phyloP scores from a whole-genome alignment of 768 basidiomycete genomes.

The Pisolithus tinctorius region DNA sequence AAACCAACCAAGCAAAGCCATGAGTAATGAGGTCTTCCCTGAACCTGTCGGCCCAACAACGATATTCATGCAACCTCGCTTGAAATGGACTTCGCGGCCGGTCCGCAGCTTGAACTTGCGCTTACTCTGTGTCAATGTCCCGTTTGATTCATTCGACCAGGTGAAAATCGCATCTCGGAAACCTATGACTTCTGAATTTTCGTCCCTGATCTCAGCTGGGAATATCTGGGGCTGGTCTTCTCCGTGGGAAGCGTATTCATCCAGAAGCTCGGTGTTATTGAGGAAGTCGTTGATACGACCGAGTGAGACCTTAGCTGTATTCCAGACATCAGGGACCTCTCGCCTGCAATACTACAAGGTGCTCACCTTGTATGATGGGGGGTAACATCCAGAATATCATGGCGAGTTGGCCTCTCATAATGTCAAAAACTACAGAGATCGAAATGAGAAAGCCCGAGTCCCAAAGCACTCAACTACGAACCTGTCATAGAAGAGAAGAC shows the following conservation, averaged over 20 bases:
- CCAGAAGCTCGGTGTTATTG: constrained; percentile 10
- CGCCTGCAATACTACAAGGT: constrained; percentile 13
- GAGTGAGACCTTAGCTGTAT: constrained; percentile 54
- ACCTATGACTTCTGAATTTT: constrained; percentile 34
- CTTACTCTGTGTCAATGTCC: constrained; percentile 12
- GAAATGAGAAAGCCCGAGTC: background rate
- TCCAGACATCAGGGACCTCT: background rate
- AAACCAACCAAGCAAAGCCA: constrained; percentile 47
- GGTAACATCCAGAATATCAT: constrained; percentile 28
- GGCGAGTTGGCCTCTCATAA: constrained; percentile 46
- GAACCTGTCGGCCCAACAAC: constrained; percentile 54
- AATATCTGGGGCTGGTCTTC: background rate
- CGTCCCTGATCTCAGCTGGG: constrained; percentile 2
- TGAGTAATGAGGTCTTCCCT: constrained; percentile 60
- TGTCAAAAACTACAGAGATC: constrained; percentile 44
- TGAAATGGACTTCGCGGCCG: constrained; percentile 50
- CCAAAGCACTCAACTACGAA: constrained; percentile 2
- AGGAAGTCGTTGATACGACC: constrained; percentile 50
- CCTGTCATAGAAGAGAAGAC: constrained; percentile 35
- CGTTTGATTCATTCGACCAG: constrained; percentile 31
- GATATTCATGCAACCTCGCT: constrained; percentile 45
- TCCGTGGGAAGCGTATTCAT: constrained; percentile 1
- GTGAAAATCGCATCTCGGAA: constrained; percentile 49
- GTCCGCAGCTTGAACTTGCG: constrained; percentile 46
- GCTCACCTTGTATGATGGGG: constrained; percentile 16